Evolutionary conservation across 441 rosid species (phyloP).

Genomic region (Omphalea diandra): DNA sequence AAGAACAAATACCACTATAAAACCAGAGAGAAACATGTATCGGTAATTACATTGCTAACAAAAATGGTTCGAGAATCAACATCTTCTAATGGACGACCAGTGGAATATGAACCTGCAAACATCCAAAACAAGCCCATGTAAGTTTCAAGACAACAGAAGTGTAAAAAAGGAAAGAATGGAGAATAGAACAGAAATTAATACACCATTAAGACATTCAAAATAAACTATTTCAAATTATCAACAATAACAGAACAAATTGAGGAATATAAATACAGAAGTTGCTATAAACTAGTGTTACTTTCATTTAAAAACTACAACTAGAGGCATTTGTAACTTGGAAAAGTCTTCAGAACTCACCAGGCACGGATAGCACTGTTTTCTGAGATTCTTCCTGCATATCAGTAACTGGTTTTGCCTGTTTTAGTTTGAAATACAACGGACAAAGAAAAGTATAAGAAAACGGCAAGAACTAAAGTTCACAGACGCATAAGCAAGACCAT

Average conservation of each 20-base stretch:
- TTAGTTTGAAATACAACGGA: no score
- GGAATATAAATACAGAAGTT: background rate
- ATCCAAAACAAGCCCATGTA: background rate
- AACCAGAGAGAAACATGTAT: slow-evolving; percentile 4
- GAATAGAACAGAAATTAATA: background rate
- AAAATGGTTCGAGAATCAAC: slow-evolving; percentile 83
- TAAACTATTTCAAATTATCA: background rate
- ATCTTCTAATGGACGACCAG: slow-evolving; percentile 68
- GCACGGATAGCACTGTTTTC: slow-evolving; percentile 38
- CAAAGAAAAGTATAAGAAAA: slow-evolving; percentile 2
- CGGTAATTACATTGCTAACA: slow-evolving; percentile 74
- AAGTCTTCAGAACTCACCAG: slow-evolving; percentile 49
- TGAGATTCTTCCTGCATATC: slow-evolving; percentile 38
- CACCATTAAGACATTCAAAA: background rate
- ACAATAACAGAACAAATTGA: background rate
- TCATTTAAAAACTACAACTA: background rate
- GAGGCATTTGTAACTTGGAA: background rate
- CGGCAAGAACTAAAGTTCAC: slow-evolving; percentile 13
- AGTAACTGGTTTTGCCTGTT: slow-evolving; percentile 46
- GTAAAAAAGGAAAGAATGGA: background rate
- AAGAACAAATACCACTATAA: slow-evolving; percentile 8
- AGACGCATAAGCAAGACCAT: slow-evolving; percentile 16
- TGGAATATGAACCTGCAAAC: slow-evolving; percentile 55
- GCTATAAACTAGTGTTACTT: background rate
- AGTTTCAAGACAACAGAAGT: background rate